Base-by-base conservation (phyloP, 176 grass and related monocot species). In the Bolboschoenus planiculmis region DNA sequence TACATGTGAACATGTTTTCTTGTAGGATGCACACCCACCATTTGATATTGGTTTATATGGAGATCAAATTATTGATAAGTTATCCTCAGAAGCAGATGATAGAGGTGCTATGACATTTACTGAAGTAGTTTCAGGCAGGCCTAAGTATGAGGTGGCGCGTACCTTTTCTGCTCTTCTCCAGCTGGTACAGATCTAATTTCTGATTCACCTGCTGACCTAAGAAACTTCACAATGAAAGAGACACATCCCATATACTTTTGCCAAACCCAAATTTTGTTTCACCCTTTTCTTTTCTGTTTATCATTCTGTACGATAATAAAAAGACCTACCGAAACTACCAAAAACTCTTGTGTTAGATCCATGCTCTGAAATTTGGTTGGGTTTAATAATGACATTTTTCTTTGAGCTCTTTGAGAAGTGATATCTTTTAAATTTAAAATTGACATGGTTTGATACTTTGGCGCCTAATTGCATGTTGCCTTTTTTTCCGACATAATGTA, bases 111-210 rank as follows among this genome's bases (percentile, higher is more conserved):
- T 87, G 85, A 82, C 96, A 56, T 99, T 99, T 83, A 77, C 84
- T 47, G 81, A 88, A 78, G 85, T 99, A 87, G 90, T 95, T 63
- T 63, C 47, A 39, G 86, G 84, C 60, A 91, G 73, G 84, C 80
- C 87, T 21, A 95, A 95, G 82, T 90, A 91, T 9, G 91, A 99
- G 84, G 89, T 91, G 85, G 91, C 96, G 36, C 90, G 96, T 72
- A 91, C 91, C 44, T 99, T 99, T 89, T 99, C 92, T 87, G 96
- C 96, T n/a, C 91, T 99, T 79, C 91, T 99, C 40, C 96, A 99
- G 87, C 86, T 99, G 96, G 96, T 99, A 91, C 71, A 35, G 29
- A 30, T 42, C 65, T 61, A 35, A 60, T 76, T 27, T 50, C 37
- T 40, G 8, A 76, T 24, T 9, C 51, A 75, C 47, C 27, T 62